Percentiles rank a stretch among this genome's conserved stretches.
These are phyloP conservation scores for Hypoxylon lienhwacheense DNA, from an alignment of 495 filamentous ascomycete genomes.

Conservation along the genomic window DNA sequence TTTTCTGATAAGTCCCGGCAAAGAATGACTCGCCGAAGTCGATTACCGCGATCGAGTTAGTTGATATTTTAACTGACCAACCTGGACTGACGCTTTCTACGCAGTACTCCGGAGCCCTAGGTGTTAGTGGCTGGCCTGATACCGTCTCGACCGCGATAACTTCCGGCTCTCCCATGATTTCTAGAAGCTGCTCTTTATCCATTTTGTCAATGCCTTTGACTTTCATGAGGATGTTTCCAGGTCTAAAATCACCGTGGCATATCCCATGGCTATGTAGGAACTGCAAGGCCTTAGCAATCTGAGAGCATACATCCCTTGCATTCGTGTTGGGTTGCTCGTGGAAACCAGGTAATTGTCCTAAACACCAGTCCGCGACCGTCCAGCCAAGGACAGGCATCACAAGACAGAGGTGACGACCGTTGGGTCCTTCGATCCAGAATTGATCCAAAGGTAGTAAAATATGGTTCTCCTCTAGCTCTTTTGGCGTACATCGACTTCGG, in stretches of 20 bases:
- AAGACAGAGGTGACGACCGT: constrained; percentile 43
- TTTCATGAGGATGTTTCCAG: constrained; percentile 31
- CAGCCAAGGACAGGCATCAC: constrained; percentile 31
- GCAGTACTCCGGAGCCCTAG: constrained; percentile 29
- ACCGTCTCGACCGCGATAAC: neutral
- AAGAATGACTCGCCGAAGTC: constrained; percentile 39
- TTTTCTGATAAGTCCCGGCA: neutral
- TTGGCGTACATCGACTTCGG: neutral
- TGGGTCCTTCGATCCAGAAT: constrained; percentile 46
- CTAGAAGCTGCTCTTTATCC: constrained; percentile 9
- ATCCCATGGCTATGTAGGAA: constrained; percentile 30
- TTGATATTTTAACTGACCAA: neutral
- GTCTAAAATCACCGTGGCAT: constrained; percentile 38
- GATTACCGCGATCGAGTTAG: constrained; percentile 20
- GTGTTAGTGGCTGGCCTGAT: neutral
- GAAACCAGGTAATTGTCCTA: neutral
- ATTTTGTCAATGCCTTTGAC: constrained; percentile 32
- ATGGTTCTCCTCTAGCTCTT: constrained; percentile 8
- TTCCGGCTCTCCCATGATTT: constrained; percentile 7
- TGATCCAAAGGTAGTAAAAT: constrained; percentile 33
- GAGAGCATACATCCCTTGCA: constrained; percentile 31
- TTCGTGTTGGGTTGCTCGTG: neutral
- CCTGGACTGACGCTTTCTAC: neutral
- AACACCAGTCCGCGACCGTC: constrained; percentile 1
- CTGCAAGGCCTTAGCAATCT: constrained; percentile 18